Evolutionary conservation across 257 asterid species (phyloP), one percentile per base, ranked within the genome.

Genomic region (Asclepias syriaca): DNA sequence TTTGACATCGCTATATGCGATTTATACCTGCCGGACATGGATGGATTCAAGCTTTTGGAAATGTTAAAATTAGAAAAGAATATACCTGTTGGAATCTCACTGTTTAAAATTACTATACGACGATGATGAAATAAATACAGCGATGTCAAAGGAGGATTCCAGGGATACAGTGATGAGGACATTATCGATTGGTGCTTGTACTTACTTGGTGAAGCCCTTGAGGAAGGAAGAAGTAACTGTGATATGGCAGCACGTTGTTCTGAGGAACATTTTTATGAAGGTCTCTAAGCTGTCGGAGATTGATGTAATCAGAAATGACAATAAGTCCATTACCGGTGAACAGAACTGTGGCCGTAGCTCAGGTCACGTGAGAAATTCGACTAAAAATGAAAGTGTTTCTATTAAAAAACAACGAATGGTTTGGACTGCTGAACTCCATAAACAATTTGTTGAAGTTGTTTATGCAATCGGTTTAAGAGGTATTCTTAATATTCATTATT

Each of bases 391-490:
- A 24, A 50, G 74, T 3, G 73, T 80, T 11, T 56, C 87, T 0
- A 40, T 73, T 76, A 89, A 87, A 77, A 89, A 87, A 49, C 90
- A 82, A 9, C 76, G 96, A 0, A 88, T 89, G 10, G 89, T 87
- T 74, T 89, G 93, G 96, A 79, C 90, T 0, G 49, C 69, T 0
- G 93, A 87, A 67, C 93, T 89, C 63, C 95, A 86, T 74, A 83
- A 82, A 73, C 88, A 88, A 71, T 89, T 89, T 50, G 87, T 84
- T 7, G 75, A 81, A 1, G 88, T 86, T 8, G 90, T 89, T 10
- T 84, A 86, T 76, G 84, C 81, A 39, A 81, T 89, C 18, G 96
- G 92, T 14, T 69, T 70, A 3, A 46, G 65, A 54, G 57, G 80
- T 70, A 76, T 16, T 69, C 2, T 21, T 15, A 54, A 1, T 2